Base-by-base conservation (phyloP, 176 grass and related monocot genomes). In the Rhipidocladum racemiflorum region DNA sequence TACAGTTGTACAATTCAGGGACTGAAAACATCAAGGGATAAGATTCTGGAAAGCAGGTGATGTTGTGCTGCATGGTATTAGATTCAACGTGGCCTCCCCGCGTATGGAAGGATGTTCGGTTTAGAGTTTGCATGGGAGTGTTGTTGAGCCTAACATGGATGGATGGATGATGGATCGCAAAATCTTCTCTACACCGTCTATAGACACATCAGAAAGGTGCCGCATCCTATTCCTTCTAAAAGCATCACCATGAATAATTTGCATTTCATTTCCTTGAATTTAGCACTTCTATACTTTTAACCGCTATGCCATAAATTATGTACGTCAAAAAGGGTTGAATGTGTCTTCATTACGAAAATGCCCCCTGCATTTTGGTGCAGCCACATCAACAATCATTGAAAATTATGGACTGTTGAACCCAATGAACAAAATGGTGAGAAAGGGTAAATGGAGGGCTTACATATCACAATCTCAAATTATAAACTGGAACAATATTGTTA, bases 141-240 rank as follows among this genome's bases (percentile, higher is more conserved):
- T 24, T 73, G 45, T 35, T 80, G 65, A 74, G 45, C 64, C 62
- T 85, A 56, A 61, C 78, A 46, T 43, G 63, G 76, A 70, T 56
- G 81, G 86, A 40, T 71, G 34, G 35, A 73, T 57, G 35, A 59
- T 24, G 27, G 67, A 72, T 82, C 68, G 9, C 48, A 50, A 20
- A 32, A 81, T 90, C 51, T 59, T 56, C 34, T n/a, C 28, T 75
- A 14, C 25, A 54, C 74, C 79, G 50, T 69, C 24, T 15, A 44
- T 84, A 35, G 75, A 87, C 66, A 91, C 70, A 17, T 81, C 70
- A 76, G 61, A 76, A 83, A 64, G 68, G 61, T 84, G 49, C 53
- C 39, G 81, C 81, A 91, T 87, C 85, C 14, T 76, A 78, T 90
- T 83, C 84, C 88, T 66, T 73, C 63, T 25, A 64, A 75, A 75